A percentile compares a stretch with the other conserved stretches of the same genome.
phyloP scores from a whole-genome alignment of 495 filamentous ascomycete genomes.

The Neurospora sublineolata region DNA sequence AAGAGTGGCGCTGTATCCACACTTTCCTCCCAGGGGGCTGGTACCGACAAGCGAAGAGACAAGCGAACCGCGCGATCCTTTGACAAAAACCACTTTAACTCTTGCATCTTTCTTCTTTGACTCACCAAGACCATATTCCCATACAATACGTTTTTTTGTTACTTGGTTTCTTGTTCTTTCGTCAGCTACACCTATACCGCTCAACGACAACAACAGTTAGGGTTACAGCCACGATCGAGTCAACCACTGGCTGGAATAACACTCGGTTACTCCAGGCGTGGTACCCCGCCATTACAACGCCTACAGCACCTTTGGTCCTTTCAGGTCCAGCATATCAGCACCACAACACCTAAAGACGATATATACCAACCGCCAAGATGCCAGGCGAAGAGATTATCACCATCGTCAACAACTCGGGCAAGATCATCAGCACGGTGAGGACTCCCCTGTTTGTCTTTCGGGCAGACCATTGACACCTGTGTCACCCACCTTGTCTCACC shows the following conservation, averaged over 20 bases:
- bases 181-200: not conserved
- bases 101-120: not conserved
- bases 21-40: not conserved
- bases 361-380: constrained; percentile 25
- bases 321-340: not conserved
- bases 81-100: not conserved
- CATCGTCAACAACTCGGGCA: constrained; percentile 84
- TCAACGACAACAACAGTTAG: not conserved
- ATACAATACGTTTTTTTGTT: not conserved
- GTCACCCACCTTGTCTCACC: constrained; percentile 1
- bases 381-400: constrained; percentile 60
- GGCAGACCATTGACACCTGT: not conserved
- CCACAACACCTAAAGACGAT: not conserved
- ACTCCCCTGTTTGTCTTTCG: not conserved
- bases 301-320: not conserved
- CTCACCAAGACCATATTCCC: not conserved
- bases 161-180: not conserved
- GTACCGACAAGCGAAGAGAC: not conserved
- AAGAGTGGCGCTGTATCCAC: not conserved
- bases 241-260: not conserved
- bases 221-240: not conserved
- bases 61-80: not conserved
- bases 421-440: constrained; percentile 82
- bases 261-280: not conserved
- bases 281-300: not conserved